These are phyloP conservation scores for Clonostachys byssicola DNA, from an alignment of 2,329 filamentous ascomycete species.

Conservation along the genomic window DNA sequence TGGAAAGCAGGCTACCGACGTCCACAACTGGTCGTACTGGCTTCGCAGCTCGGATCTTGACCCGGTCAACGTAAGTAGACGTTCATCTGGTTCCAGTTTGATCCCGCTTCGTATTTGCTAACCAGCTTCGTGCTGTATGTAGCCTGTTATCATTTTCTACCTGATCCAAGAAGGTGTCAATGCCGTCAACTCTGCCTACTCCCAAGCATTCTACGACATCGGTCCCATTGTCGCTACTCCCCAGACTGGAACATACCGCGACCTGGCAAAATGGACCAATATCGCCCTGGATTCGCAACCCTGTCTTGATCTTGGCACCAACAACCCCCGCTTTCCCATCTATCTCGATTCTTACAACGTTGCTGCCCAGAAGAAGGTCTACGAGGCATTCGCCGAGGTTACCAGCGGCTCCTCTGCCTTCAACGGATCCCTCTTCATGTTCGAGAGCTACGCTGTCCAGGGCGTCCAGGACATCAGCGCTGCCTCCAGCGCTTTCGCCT, in stretches of 20 bases:
- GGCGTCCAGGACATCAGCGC: conserved; percentile 31
- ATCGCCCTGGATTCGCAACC: conserved; percentile 26
- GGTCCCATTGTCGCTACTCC: conserved; percentile 24
- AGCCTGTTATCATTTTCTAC: conserved; percentile 33
- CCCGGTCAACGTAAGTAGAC: conserved; percentile 27
- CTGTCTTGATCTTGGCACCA: conserved; percentile 33
- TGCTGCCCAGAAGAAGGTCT: conserved; percentile 17
- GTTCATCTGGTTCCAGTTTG: not conserved
- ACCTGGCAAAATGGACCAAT: conserved; percentile 37
- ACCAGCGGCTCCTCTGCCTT: conserved; percentile 16
- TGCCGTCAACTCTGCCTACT: conserved; percentile 29
- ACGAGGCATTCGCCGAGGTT: conserved; percentile 21
- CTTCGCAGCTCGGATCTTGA: conserved; percentile 32
- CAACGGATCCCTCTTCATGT: conserved; percentile 38
- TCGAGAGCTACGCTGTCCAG: conserved; percentile 44
- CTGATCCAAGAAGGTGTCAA: conserved; percentile 37
- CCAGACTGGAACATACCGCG: conserved; percentile 32
- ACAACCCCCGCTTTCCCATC: conserved; percentile 37
- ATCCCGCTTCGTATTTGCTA: not conserved
- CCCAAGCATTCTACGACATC: conserved; percentile 34
- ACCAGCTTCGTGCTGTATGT: not conserved
- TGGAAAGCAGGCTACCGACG: conserved; percentile 32
- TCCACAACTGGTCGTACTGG: conserved; percentile 48
- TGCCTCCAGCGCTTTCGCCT: conserved; percentile 36
- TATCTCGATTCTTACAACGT: conserved; percentile 32